Percentiles rank a stretch among this genome's conserved stretches.
Conservation (phyloP, 2,329 filamentous ascomycete genomes). For the Cercospora beticola region DNA sequence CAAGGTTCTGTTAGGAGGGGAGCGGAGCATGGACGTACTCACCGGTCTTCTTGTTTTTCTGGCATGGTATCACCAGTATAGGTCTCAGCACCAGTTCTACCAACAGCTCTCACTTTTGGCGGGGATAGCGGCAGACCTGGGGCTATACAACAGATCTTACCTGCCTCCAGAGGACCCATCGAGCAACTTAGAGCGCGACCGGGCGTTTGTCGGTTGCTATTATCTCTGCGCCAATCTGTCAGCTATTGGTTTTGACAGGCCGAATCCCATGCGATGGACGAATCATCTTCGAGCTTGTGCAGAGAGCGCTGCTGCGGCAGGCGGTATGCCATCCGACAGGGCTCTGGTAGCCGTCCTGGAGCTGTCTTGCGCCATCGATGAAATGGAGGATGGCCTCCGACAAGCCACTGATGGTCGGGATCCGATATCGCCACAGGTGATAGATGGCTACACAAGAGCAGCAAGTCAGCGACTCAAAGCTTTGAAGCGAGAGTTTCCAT, state of each 20-base stretch:
- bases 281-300: conserved; percentile 26
- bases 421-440: conserved; percentile 13
- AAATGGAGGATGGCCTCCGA: conserved; percentile 26
- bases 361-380: conserved; percentile 24
- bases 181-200: conserved; percentile 24
- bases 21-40: conserved; percentile 31
- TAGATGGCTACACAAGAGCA: conserved; percentile 24
- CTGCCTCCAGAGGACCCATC: conserved; percentile 19
- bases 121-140: conserved; percentile 33
- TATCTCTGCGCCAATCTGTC: conserved; percentile 30
- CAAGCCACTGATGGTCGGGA: conserved; percentile 11
- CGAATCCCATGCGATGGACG: conserved; percentile 31
- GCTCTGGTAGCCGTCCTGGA: conserved; percentile 22
- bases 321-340: conserved; percentile 21
- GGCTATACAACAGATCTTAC: conserved; percentile 23
- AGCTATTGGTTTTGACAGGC: conserved; percentile 28
- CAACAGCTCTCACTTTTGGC: conserved; percentile 31
- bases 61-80: conserved; percentile 33
- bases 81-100: conserved; percentile 29
- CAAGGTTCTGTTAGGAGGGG: conserved; percentile 28
- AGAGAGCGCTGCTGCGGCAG: conserved; percentile 15
- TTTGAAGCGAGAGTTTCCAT: conserved; percentile 28
- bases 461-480: conserved; percentile 26
- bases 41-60: conserved; percentile 30
- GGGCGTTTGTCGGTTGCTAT: conserved; percentile 32